Evolutionary conservation across 495 filamentous ascomycete species (phyloP).

Genomic region (Tuber magnatum): DNA sequence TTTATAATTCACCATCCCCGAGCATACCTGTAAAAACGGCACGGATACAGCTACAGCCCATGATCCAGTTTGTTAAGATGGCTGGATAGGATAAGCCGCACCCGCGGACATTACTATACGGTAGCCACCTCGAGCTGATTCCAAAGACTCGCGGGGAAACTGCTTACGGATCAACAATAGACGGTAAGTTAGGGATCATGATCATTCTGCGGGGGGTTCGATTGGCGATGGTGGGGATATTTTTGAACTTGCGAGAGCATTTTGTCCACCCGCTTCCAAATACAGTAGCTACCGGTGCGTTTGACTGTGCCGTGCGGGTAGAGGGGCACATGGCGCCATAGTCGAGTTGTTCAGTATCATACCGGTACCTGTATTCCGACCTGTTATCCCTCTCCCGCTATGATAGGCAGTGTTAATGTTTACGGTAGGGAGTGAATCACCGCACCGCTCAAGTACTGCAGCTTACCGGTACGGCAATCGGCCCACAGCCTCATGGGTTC

Average conservation of each 20-base stretch:
- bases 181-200: background rate
- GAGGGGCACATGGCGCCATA: background rate
- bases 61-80: background rate
- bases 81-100: background rate
- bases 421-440: background rate
- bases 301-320: background rate
- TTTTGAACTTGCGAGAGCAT: background rate
- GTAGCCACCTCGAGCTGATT: background rate
- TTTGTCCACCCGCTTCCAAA: background rate
- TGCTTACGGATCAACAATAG: background rate
- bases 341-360: background rate
- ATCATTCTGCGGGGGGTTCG: background rate
- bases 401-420: too few species aligned
- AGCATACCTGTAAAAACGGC: background rate
- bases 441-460: background rate
- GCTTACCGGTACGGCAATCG: background rate
- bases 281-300: background rate
- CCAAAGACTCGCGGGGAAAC: background rate
- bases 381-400: too few species aligned
- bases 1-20: background rate
- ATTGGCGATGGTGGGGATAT: background rate
- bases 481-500: background rate
- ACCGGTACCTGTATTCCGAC: too few species aligned
- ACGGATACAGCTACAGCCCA: background rate
- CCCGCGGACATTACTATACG: background rate